Percentiles rank a stretch among this genome's conserved stretches.
phyloP scores from a whole-genome alignment of 23 red algal genomes.

The Pyropia yezoensis region DNA sequence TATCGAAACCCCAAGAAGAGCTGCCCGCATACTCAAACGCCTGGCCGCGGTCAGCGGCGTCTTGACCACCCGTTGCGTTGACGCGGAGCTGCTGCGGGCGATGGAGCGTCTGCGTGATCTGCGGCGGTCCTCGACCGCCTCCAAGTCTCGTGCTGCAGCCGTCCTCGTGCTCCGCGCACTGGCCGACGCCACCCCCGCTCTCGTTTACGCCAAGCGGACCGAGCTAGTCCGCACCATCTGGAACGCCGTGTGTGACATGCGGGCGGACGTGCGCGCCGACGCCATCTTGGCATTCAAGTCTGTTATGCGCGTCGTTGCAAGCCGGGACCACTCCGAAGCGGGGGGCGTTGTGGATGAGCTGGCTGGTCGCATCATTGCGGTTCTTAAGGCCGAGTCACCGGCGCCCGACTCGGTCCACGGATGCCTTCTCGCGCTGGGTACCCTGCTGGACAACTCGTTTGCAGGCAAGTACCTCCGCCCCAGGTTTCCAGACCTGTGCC shows the following conservation, averaged over 20 bases:
- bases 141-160: conserved; percentile 8
- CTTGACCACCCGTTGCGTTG: conserved; percentile 32
- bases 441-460: conserved; percentile 32
- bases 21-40: conserved; percentile 8
- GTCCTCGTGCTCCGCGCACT: conserved; percentile 32
- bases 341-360: conserved; percentile 12
- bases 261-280: conserved; percentile 17
- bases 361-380: conserved; percentile 1
- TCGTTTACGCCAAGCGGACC: conserved; percentile 15
- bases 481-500: conserved; percentile 21
- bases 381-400: not conserved
- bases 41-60: conserved; percentile 32
- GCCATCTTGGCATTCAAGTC: conserved; percentile 12
- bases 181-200: conserved; percentile 14
- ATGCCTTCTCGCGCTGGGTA: conserved; percentile 23
- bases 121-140: conserved; percentile 8
- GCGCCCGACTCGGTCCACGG: conserved; percentile 39
- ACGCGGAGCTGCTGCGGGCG: conserved; percentile 33
- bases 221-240: conserved; percentile 10
- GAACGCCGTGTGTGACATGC: conserved; percentile 5
- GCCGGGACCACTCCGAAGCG: conserved; percentile 16
- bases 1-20: conserved; percentile 10
- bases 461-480: conserved; percentile 15
- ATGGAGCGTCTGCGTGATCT: conserved; percentile 32
- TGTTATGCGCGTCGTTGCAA: conserved; percentile 14